Evolutionary conservation across 306 rosid genomes (phyloP).

Genomic region (Trifolium pratense): DNA sequence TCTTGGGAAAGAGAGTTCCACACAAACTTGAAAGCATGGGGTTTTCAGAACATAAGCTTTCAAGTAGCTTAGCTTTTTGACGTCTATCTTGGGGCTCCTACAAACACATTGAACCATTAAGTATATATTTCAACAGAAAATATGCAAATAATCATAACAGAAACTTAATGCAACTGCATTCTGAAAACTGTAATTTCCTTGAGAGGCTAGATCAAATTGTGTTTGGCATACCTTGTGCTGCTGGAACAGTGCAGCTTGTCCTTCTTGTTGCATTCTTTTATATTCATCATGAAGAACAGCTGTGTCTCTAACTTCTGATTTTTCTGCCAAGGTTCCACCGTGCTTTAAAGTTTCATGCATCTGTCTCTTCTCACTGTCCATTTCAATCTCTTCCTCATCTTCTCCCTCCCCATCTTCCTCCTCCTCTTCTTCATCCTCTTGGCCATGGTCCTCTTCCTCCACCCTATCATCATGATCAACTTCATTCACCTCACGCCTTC

Average conservation of each 20-base stretch:
- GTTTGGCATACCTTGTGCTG: constrained; percentile 58
- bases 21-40: constrained; percentile 75
- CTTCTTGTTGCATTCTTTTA: constrained; percentile 39
- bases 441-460: constrained; percentile 58
- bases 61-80: constrained; percentile 54
- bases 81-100: constrained; percentile 64
- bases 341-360: constrained; percentile 51
- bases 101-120: too few relatives aligned
- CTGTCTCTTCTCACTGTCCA: constrained; percentile 51
- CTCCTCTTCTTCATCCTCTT: constrained; percentile 46
- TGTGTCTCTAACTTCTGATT: constrained; percentile 46
- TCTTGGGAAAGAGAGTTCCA: constrained; percentile 70
- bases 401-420: constrained; percentile 63
- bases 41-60: constrained; percentile 52
- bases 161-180: constrained; percentile 23
- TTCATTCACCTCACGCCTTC: constrained; percentile 54
- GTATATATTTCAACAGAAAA: constrained; percentile 28
- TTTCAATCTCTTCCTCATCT: constrained; percentile 63
- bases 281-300: constrained; percentile 44
- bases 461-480: constrained; percentile 50
- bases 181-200: neutral
- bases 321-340: constrained; percentile 52
- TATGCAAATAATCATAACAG: constrained; percentile 24
- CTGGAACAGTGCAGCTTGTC: constrained; percentile 42
- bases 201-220: constrained; percentile 14